Conservation (phyloP, 2,329 filamentous ascomycete species). For the Ascochyta lentis region DNA sequence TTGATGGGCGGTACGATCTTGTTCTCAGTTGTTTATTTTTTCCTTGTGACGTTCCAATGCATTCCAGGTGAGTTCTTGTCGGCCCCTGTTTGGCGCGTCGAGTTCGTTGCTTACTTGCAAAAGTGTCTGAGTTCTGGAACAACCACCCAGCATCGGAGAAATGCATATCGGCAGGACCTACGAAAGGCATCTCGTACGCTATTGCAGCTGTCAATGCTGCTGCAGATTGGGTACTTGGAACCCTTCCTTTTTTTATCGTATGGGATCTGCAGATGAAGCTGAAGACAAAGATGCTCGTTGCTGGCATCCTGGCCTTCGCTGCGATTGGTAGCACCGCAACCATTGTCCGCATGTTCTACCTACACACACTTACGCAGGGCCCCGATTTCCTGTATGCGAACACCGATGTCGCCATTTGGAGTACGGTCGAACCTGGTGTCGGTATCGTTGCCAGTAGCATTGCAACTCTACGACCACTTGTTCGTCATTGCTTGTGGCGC, state of each 20-base stretch:
- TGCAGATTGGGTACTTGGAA: conserved; percentile 45
- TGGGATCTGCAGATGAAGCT: conserved; percentile 62
- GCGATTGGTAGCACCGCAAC: conserved; percentile 58
- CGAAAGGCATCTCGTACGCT: conserved; percentile 60
- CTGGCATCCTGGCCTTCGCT: conserved; percentile 55
- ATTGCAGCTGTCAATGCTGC: conserved; percentile 38
- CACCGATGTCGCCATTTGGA: conserved; percentile 50
- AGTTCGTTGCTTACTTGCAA: neutral
- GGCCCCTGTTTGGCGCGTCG: neutral
- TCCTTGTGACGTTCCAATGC: conserved; percentile 62
- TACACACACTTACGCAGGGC: conserved; percentile 44
- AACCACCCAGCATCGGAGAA: conserved; percentile 47
- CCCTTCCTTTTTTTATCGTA: conserved; percentile 57
- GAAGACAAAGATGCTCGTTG: conserved; percentile 60
- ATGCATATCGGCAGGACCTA: conserved; percentile 54
- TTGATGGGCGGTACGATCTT: conserved; percentile 56
- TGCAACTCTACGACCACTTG: conserved; percentile 57
- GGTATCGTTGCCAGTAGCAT: conserved; percentile 57
- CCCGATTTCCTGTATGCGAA: conserved; percentile 54
- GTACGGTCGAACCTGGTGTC: conserved; percentile 39
- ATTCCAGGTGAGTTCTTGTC: conserved; percentile 43
- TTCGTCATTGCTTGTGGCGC: conserved; percentile 42
- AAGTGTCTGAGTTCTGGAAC: conserved; percentile 59
- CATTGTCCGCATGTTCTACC: conserved; percentile 55
- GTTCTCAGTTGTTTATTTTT: conserved; percentile 58